Base-by-base conservation (phyloP, 352 stramenopile genomes). In the Globisporangium heterothallicum region DNA sequence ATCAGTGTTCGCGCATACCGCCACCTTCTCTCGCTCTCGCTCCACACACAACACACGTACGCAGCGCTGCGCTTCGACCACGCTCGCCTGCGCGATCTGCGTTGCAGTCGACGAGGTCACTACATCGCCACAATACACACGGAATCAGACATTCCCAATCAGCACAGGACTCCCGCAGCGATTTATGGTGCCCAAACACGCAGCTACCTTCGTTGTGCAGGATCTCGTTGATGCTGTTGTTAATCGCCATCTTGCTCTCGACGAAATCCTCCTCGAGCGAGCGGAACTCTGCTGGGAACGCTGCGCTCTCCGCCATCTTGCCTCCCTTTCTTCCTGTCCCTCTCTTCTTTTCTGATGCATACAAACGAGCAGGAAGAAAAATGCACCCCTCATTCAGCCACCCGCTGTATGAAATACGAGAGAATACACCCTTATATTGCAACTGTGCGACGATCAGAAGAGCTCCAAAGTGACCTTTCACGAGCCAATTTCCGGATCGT, bases 211-310 rank as follows among this genome's bases (percentile, higher is more conserved):
- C 64, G 21, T 65, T 66, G n/a, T 66, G 64, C 34, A 86, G 43
- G 7, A 91, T 78, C 16, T 78, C 71, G 48, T 76, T 79, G 47
- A 91, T 76, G 42, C 54, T 72, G 66, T 91, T 88, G 64, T 91
- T 91, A 47, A 91, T 86, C 21, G 74, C 64, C 55, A 87, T 86
- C 64, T 91, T 91, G 65, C 72, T 78, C 38, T 91, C 77, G 42
- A 91, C 73, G 45, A 86, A 91, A 61, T 91, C 77, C 55, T 84
- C 80, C 63, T 88, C 80, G 19, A 88, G 71, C 44, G 72, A 78
- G 47, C 70, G 61, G 56, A 91, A 91, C 57, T 82, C 68, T 6
- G 63, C 55, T 24, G 74, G 74, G 53, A 86, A 69, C 36, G 67
- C 67, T 49, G 49, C 49, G 16, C 32, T 52, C 32, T 48, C 64